phyloP scores from a whole-genome alignment of 1,284 basidiomycete genomes.

The Apiotrichum laibachii region DNA sequence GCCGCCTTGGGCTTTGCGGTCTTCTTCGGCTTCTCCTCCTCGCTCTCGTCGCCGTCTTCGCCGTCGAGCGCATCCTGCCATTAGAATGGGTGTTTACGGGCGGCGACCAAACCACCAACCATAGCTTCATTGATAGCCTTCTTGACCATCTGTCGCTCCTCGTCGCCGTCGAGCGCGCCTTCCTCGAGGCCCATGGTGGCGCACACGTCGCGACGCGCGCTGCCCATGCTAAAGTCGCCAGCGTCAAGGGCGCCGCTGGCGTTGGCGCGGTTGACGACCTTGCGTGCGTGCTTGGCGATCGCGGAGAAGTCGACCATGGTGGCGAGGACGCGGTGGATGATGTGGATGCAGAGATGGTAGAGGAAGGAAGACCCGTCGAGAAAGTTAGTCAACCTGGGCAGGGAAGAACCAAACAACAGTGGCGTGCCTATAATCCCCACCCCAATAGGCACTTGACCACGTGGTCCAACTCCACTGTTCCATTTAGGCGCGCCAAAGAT shows the following conservation, averaged over 20 bases:
- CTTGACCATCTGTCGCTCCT: slow-evolving; percentile 44
- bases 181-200: slow-evolving; percentile 28
- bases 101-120: slow-evolving; percentile 24
- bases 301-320: not conserved
- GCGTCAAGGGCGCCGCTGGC: slow-evolving; percentile 30
- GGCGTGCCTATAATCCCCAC: too few species aligned
- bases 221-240: slow-evolving; percentile 33
- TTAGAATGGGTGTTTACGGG: not conserved
- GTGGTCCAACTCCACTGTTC: too few species aligned
- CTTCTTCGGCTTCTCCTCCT: not conserved
- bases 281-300: slow-evolving; percentile 5
- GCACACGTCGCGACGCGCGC: slow-evolving; percentile 26
- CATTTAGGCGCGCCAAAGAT: too few species aligned
- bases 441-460: too few species aligned
- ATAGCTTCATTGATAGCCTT: slow-evolving; percentile 44
- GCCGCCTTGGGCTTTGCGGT: not conserved
- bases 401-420: too few species aligned
- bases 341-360: too few species aligned
- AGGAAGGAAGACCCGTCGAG: too few species aligned
- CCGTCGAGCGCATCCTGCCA: slow-evolving; percentile 6
- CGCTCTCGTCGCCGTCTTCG: not conserved
- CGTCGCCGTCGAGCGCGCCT: slow-evolving; percentile 22
- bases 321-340: not conserved
- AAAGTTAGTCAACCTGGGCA: too few species aligned
- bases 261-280: slow-evolving; percentile 26